Percentiles rank a stretch among this genome's conserved stretches.
Conservation (phyloP, 257 asterid species). For the Solanum dulcamara region DNA sequence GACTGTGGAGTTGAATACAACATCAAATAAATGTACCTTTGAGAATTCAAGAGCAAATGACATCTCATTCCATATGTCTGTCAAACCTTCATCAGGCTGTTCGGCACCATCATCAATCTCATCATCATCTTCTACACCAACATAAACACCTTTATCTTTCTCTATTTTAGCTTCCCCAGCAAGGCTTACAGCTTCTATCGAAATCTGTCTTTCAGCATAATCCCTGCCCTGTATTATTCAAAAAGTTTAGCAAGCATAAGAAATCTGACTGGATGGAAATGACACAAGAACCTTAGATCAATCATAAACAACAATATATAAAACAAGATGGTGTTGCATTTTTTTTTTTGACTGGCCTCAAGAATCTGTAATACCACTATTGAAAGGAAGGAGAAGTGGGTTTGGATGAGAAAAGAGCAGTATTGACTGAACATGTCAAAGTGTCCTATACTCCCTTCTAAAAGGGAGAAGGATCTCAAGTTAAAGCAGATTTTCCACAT, state of each 20-base stretch:
- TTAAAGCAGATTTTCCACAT: background rate
- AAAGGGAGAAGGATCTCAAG: background rate
- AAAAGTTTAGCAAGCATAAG: background rate
- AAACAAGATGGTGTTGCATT: background rate
- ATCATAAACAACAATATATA: background rate
- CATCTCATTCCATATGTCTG: slow-evolving; percentile 84
- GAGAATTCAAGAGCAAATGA: slow-evolving; percentile 62
- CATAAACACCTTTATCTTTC: slow-evolving; percentile 45
- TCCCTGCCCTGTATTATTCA: background rate
- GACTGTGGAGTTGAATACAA: background rate
- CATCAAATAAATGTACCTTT: slow-evolving; percentile 47
- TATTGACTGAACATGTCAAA: background rate
- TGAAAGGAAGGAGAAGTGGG: background rate
- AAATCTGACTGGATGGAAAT: background rate
- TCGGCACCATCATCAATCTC: slow-evolving; percentile 33
- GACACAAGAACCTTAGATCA: background rate
- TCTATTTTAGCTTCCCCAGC: background rate
- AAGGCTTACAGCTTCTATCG: background rate
- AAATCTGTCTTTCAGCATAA: background rate
- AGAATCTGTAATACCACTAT: background rate
- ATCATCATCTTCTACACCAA: slow-evolving; percentile 49
- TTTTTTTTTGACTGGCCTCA: background rate
- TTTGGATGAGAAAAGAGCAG: background rate
- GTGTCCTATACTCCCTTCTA: background rate
- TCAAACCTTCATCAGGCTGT: slow-evolving; percentile 52